Percentiles rank a stretch among this genome's conserved stretches.
These are phyloP conservation scores for Ophiostoma perfectum DNA, from an alignment of 2,329 filamentous ascomycete species.

Conservation along the genomic window DNA sequence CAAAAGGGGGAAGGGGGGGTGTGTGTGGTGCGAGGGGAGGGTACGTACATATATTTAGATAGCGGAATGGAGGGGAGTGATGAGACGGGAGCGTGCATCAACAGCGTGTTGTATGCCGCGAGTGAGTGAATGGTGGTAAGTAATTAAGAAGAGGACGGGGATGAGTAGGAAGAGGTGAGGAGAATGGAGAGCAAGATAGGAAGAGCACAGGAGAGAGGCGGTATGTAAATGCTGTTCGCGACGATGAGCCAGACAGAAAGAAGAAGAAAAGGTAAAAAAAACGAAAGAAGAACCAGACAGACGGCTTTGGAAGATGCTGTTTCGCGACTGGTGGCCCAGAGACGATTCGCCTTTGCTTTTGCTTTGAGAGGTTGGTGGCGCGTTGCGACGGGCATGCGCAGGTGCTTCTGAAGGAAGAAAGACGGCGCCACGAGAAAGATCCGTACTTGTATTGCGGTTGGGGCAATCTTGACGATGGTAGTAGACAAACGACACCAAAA, in stretches of 20 bases:
- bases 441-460: not conserved
- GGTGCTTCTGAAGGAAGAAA: not conserved
- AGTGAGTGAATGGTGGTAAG: not conserved
- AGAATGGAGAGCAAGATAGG: not conserved
- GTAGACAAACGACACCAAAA: not conserved
- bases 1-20: conserved; percentile 6
- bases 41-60: not conserved
- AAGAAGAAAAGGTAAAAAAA: not conserved
- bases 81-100: not conserved
- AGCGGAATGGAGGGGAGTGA: not conserved
- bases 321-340: too few species aligned
- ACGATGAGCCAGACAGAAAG: not conserved
- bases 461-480: not conserved
- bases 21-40: conserved; percentile 4
- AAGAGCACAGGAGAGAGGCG: not conserved
- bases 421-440: not conserved
- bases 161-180: not conserved
- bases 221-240: too few species aligned
- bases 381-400: not conserved
- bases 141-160: not conserved
- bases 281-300: not conserved
- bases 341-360: not conserved
- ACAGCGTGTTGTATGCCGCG: too few species aligned
- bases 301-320: not conserved
- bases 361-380: not conserved